These are phyloP conservation scores for Cladochytrium replicatum DNA, from an alignment of 192 early-diverging fungal species.

Conservation along the genomic window DNA sequence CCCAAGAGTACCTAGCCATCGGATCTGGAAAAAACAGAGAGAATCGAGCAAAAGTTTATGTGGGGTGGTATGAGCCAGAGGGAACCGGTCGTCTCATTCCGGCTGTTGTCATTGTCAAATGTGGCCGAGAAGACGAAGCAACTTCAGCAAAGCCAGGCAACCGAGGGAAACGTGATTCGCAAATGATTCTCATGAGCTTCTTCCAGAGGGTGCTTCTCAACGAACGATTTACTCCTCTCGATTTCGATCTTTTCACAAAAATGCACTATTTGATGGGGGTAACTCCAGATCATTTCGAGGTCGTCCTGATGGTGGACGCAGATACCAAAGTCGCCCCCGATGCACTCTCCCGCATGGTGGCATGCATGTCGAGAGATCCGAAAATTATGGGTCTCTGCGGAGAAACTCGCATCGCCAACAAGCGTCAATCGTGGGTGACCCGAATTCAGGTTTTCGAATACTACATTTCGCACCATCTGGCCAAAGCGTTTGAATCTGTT, in stretches of 20 bases:
- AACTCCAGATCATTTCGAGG: slow-evolving; percentile 52
- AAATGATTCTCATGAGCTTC: slow-evolving; percentile 88
- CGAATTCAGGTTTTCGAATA: slow-evolving; percentile 95
- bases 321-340: slow-evolving; percentile 74
- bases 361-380: slow-evolving; percentile 73
- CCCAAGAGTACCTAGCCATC: slow-evolving; percentile 63
- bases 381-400: slow-evolving; percentile 90
- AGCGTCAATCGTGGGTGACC: slow-evolving; percentile 72
- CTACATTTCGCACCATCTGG: slow-evolving; percentile 93
- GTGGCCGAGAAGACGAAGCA: slow-evolving; percentile 30
- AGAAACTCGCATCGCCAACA: slow-evolving; percentile 93
- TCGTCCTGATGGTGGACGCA: slow-evolving; percentile 67
- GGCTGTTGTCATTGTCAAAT: slow-evolving; percentile 42
- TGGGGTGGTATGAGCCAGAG: slow-evolving; percentile 34
- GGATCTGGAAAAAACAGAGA: slow-evolving; percentile 80
- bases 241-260: slow-evolving; percentile 71
- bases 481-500: slow-evolving; percentile 84
- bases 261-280: slow-evolving; percentile 70
- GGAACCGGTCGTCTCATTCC: slow-evolving; percentile 33
- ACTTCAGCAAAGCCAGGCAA: slow-evolving; percentile 38
- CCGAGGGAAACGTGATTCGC: slow-evolving; percentile 90
- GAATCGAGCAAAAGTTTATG: slow-evolving; percentile 78
- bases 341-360: slow-evolving; percentile 65
- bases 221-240: slow-evolving; percentile 75
- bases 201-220: slow-evolving; percentile 63